These are phyloP conservation scores for Crithidia expoeki DNA, from an alignment of 208 protist genomes.

Conservation along the genomic window DNA sequence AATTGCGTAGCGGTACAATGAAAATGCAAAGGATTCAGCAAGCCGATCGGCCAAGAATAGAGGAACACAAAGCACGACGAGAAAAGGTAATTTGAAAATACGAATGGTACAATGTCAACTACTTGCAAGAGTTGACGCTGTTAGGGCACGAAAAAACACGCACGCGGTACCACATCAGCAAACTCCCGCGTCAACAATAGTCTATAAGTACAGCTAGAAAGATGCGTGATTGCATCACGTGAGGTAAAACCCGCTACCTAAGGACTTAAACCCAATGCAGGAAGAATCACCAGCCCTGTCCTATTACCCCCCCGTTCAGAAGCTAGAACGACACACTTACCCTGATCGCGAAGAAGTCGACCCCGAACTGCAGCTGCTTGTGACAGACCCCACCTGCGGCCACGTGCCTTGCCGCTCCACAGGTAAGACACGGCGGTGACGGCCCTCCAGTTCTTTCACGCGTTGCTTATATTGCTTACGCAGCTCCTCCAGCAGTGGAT, in stretches of 20 bases:
- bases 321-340: not conserved
- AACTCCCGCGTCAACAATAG: no score
- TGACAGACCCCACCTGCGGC: conserved; percentile 5
- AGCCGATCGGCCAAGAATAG: no score
- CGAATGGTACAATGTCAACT: not conserved
- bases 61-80: no score
- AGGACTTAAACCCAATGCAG: no score
- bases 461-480: conserved; percentile 53
- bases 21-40: not conserved
- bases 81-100: not conserved
- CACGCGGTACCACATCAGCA: no score
- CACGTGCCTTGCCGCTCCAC: conserved; percentile 10
- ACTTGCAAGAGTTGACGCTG: not conserved
- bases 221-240: no score
- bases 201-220: no score
- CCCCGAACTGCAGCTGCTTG: conserved; percentile 11
- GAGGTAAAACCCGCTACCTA: no score
- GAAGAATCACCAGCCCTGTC: no score
- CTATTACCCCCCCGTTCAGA: no score
- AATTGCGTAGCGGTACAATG: not conserved
- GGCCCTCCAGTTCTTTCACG: conserved; percentile 43
- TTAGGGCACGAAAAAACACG: no score
- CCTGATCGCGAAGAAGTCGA: not conserved
- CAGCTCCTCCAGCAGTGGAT: conserved; percentile 52
- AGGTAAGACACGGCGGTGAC: not conserved